Conservation (phyloP, 139 green algal species). For the Diplosphaera chodatii region DNA sequence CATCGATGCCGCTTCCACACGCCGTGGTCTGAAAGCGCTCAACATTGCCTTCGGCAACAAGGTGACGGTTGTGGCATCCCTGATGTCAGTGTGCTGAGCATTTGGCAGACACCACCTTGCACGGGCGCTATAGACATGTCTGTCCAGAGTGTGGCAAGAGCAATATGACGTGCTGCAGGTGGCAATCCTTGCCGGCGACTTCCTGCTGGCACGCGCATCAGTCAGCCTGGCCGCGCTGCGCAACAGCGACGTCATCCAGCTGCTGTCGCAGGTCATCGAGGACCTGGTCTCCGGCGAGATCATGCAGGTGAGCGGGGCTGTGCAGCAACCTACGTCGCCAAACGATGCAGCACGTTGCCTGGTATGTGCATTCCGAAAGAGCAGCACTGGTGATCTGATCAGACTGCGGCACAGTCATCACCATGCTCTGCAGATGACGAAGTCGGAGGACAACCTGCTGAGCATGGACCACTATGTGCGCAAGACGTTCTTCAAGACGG, state of each 20-base stretch:
- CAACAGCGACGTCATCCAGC: conserved; percentile 79
- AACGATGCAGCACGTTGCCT: no score
- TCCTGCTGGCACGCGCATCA: conserved; percentile 90
- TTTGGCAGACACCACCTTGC: no score
- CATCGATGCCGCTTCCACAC: conserved; percentile 81
- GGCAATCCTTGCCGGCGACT: conserved; percentile 96
- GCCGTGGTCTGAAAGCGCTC: conserved; percentile 74
- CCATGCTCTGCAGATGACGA: conserved; percentile 70
- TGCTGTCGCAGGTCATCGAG: conserved; percentile 88
- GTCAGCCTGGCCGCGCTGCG: conserved; percentile 83
- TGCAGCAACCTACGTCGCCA: not conserved
- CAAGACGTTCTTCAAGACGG: conserved; percentile 98
- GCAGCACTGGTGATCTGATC: no score
- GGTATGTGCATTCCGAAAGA: no score
- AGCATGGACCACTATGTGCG: conserved; percentile 79
- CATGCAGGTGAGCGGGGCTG: conserved; percentile 79
- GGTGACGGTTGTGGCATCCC: no score
- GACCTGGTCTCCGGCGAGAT: conserved; percentile 95
- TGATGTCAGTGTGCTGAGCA: no score
- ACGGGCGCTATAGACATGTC: no score
- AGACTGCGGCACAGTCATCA: no score
- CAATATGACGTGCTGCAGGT: conserved; percentile 32
- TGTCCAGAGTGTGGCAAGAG: no score
- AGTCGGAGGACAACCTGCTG: conserved; percentile 50
- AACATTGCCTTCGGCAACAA: conserved; percentile 86